Conservation (phyloP, 2,329 filamentous ascomycete genomes). For the Geosmithia putterillii region DNA sequence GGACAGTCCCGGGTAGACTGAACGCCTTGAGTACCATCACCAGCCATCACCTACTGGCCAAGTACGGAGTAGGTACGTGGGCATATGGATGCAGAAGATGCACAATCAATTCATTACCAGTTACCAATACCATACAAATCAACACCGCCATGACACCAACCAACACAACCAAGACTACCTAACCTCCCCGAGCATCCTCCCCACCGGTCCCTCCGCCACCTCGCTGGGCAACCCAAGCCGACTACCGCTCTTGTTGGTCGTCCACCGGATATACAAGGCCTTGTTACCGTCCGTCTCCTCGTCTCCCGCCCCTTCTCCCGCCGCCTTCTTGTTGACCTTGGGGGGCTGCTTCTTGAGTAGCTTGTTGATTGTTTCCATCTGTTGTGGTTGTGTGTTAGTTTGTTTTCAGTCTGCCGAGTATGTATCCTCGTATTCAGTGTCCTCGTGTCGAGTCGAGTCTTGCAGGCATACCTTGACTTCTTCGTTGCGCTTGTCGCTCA, state of each 20-base stretch:
- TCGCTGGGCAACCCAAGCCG: conserved; percentile 54
- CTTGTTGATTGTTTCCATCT: conserved; percentile 90
- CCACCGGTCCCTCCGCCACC: conserved; percentile 51
- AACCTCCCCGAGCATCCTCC: conserved; percentile 49
- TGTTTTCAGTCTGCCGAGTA: no score
- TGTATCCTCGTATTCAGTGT: no score
- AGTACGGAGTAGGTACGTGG: no score
- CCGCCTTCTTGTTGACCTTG: conserved; percentile 50
- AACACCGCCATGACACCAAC: conserved; percentile 11
- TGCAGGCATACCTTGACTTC: conserved; percentile 51
- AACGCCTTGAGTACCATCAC: no score
- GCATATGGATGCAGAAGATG: no score
- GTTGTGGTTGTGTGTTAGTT: no score
- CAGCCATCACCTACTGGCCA: no score
- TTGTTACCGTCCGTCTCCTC: conserved; percentile 36
- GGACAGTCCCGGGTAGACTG: no score
- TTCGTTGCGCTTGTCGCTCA: conserved; percentile 53
- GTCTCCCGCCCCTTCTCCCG: conserved; percentile 32
- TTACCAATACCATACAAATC: background rate
- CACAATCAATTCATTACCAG: no score
- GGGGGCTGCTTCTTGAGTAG: conserved; percentile 77
- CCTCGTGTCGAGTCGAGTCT: no score
- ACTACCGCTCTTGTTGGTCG: conserved; percentile 53
- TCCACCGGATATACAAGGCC: conserved; percentile 56
- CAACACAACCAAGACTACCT: no score